A percentile compares a stretch with the other conserved stretches of the same genome.
Evolutionary conservation across 495 filamentous ascomycete species (phyloP).

Genomic region (Usnea hakonensis): DNA sequence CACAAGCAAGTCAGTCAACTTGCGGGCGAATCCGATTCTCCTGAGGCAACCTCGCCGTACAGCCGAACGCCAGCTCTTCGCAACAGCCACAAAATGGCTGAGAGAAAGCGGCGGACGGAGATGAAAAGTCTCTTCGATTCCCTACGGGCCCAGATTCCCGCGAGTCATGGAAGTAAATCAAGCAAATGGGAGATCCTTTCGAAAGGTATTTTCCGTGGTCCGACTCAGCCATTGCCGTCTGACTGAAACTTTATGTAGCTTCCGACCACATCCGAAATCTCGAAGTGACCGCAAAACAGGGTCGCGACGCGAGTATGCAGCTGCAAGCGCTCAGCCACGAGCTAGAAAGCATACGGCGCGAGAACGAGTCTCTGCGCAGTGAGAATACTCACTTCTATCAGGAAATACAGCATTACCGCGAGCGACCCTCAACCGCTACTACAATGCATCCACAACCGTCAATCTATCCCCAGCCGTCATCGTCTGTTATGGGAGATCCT

Average conservation of each 20-base stretch:
- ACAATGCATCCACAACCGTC: conserved; percentile 37
- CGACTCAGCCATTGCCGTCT: conserved; percentile 8
- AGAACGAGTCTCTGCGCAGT: conserved; percentile 41
- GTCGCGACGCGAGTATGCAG: conserved; percentile 31
- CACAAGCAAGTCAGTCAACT: conserved; percentile 63
- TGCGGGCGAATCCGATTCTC: conserved; percentile 51
- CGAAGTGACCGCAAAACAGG: conserved; percentile 35
- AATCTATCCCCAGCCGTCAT: conserved; percentile 29
- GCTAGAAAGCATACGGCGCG: conserved; percentile 40
- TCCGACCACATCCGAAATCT: conserved; percentile 29
- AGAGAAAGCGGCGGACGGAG: conserved; percentile 90
- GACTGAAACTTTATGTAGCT: conserved; percentile 36
- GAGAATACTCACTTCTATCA: conserved; percentile 48
- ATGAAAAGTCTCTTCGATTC: conserved; percentile 97
- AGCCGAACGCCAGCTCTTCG: conserved; percentile 92
- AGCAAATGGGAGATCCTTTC: conserved; percentile 99
- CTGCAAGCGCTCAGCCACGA: conserved; percentile 34
- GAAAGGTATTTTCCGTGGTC: conserved; percentile 55
- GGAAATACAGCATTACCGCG: conserved; percentile 22
- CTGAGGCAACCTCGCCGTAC: conserved; percentile 63
- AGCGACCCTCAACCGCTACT: conserved; percentile 27
- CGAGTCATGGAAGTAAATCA: conserved; percentile 82
- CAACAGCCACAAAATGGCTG: conserved; percentile 90
- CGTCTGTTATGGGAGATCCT: conserved; percentile 35
- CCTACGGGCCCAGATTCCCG: conserved; percentile 71